Evolutionary conservation across 257 asterid genomes (phyloP).

Genomic region (Dorcoceras hygrometricum): DNA sequence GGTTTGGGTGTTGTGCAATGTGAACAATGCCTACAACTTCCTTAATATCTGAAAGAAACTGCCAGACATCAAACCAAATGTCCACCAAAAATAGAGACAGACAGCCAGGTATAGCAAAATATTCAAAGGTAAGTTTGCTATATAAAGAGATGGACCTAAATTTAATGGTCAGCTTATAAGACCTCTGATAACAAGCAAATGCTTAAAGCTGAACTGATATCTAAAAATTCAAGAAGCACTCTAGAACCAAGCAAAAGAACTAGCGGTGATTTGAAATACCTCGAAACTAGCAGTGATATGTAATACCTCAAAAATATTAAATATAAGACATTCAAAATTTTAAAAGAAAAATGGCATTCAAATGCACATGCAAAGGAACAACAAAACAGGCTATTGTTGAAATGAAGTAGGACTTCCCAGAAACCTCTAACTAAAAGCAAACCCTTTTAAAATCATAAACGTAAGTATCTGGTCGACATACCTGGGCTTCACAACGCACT

Average conservation of each 20-base stretch:
- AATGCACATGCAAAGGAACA: neutral
- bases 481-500: constrained; percentile 97
- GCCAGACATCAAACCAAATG: neutral
- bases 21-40: constrained; percentile 10
- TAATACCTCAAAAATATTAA: neutral
- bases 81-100: neutral
- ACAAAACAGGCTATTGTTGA: constrained; percentile 13
- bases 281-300: neutral
- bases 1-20: neutral
- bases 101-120: neutral
- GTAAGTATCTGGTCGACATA: constrained; percentile 28
- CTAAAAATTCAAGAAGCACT: neutral
- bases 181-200: neutral
- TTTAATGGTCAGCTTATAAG: neutral
- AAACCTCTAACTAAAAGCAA: constrained; percentile 9
- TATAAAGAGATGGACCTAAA: constrained; percentile 6
- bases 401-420: constrained; percentile 7
- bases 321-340: constrained; percentile 3
- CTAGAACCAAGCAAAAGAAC: neutral
- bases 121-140: neutral
- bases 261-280: neutral
- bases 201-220: neutral
- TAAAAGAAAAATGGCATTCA: neutral
- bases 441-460: neutral
- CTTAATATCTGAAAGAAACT: neutral